A percentile compares a stretch with the other conserved stretches of the same genome.
These are phyloP conservation scores for Coemansia sp. DNA, from an alignment of 192 early-diverging fungal species.

Conservation along the genomic window DNA sequence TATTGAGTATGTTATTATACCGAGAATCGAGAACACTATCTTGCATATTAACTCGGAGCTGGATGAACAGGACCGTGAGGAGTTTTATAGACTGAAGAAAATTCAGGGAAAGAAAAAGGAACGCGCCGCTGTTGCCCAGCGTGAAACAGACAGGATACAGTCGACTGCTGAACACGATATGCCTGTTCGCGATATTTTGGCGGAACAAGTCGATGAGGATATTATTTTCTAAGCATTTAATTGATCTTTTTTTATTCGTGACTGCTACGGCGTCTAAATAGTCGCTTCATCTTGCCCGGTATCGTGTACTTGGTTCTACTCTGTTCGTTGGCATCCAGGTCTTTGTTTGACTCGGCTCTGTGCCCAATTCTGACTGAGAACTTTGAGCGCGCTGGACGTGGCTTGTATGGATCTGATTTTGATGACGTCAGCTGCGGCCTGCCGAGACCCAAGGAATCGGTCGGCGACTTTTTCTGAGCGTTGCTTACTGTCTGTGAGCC, in stretches of 20 bases:
- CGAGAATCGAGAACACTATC: conserved; percentile 98
- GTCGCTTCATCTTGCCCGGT: conserved; percentile 14
- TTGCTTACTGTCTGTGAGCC: no score
- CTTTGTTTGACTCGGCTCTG: neutral
- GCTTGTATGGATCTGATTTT: neutral
- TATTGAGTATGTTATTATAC: conserved; percentile 99
- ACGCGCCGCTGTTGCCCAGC: conserved; percentile 59
- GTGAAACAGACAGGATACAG: conserved; percentile 24
- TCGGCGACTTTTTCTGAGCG: neutral
- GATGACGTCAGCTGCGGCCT: neutral
- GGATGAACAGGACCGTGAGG: conserved; percentile 98
- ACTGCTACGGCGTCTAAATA: conserved; percentile 37
- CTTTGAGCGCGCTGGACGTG: neutral
- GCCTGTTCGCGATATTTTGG: conserved; percentile 45
- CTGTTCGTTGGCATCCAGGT: neutral
- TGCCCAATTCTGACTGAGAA: neutral
- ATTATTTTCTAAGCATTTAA: conserved; percentile 59
- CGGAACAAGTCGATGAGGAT: conserved; percentile 57
- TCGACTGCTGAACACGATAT: conserved; percentile 3
- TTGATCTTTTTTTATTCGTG: neutral
- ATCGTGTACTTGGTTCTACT: neutral
- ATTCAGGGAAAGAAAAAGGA: conserved; percentile 99
- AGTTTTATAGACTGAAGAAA: conserved; percentile 98
- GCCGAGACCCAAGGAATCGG: neutral
- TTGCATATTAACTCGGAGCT: conserved; percentile 94